Base-by-base conservation (phyloP, 2,329 filamentous ascomycete species). In the Aureobasidium sp. region DNA sequence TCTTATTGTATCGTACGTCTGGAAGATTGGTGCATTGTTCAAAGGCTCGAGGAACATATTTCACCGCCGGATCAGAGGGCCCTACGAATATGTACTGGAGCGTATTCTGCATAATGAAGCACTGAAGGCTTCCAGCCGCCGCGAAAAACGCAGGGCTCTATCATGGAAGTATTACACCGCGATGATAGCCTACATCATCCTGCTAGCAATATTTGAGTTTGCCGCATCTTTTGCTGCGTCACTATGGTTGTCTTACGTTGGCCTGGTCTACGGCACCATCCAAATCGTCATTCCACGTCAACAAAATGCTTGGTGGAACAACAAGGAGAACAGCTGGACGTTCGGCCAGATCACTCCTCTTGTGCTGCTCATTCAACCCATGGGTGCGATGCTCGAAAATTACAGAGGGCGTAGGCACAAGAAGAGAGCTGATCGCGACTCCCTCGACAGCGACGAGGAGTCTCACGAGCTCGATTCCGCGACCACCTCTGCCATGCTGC, bases 281-380 rank as follows among this genome's bases (percentile, higher is more conserved):
- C 66, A 68, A 29, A 64, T 68, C 11, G 19, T 67, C 6, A 61
- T 67, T 5, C 66, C 67, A 5, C 59, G 67, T 62, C 51, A 55
- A 17, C 51, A 55, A 17, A 55, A 55, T n/a, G 17, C 35, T n/a
- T 62, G 63, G 31, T 59, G 61, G 38, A 51, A 60, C 19, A 55
- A 27, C 0, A 43, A 61, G 5, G 66, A 61, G 45, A 51, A 64
- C 23, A 40, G 49, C 33, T 62, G 61, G 61, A 62, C 60, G 1
- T 69, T 69, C 43, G 66, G 67, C 6, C 67, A 69, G 60, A 54
- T 69, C 21, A 61, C 67, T 13, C 65, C 66, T n/a, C 43, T 69
- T 8, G 63, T 68, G 1, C 59, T 69, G 15, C 51, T 68, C 11
- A 59, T 67, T 1, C 65, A 68, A 31, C 67, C 67, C 3, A 61